These are phyloP conservation scores for Aspergillus spinulosporus DNA, from an alignment of 2,329 filamentous ascomycete species.

Conservation along the genomic window DNA sequence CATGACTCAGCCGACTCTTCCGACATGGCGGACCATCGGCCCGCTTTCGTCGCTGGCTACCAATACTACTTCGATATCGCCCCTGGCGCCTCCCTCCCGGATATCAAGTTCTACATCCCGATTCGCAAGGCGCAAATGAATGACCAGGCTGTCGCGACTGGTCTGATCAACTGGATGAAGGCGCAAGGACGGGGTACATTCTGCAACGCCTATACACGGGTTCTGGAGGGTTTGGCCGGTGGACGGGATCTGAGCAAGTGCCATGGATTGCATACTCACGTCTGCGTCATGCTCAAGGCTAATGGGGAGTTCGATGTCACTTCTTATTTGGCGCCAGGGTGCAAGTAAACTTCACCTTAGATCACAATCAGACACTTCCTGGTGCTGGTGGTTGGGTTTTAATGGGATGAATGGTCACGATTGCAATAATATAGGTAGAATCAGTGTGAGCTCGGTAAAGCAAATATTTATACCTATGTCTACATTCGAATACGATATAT, in stretches of 20 bases:
- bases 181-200: neutral
- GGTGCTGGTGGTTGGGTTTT: too few species aligned
- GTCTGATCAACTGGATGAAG: neutral
- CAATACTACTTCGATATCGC: slow-evolving; percentile 8
- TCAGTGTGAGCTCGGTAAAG: too few species aligned
- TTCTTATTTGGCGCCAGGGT: slow-evolving; percentile 1
- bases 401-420: too few species aligned
- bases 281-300: neutral
- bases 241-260: neutral
- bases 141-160: neutral
- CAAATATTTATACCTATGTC: too few species aligned
- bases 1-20: too few species aligned
- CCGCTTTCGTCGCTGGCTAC: neutral
- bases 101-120: slow-evolving; percentile 5
- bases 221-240: neutral
- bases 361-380: too few species aligned
- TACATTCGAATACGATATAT: too few species aligned
- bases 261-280: neutral
- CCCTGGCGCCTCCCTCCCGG: neutral
- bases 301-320: slow-evolving; percentile 1
- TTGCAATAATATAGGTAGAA: too few species aligned
- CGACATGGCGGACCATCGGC: neutral
- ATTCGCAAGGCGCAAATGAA: neutral
- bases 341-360: too few species aligned
- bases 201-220: neutral